Conservation (phyloP, 2,329 filamentous ascomycete genomes). For the Trichoderma sp. region DNA sequence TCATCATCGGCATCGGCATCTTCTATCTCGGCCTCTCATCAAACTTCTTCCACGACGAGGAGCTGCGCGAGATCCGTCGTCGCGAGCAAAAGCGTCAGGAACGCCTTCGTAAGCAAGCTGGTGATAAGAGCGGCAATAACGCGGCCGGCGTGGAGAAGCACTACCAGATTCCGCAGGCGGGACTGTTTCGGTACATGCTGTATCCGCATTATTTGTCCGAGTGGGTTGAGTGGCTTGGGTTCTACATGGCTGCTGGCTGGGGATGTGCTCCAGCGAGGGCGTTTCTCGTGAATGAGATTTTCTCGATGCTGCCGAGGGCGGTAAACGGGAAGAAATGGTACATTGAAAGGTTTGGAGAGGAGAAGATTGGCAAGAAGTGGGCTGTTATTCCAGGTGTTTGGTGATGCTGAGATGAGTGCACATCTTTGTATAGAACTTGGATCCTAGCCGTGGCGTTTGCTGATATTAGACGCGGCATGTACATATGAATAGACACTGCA, state of each 20-base stretch:
- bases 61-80: conserved; percentile 81
- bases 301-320: conserved; percentile 87
- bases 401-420: conserved; percentile 23
- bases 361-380: conserved; percentile 72
- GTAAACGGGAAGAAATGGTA: conserved; percentile 84
- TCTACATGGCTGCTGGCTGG: conserved; percentile 71
- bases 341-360: conserved; percentile 78
- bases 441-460: neutral
- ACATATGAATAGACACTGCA: neutral
- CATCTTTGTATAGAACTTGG: neutral
- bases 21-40: conserved; percentile 74
- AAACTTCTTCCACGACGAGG: conserved; percentile 89
- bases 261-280: conserved; percentile 70
- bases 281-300: conserved; percentile 83
- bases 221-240: conserved; percentile 95
- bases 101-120: conserved; percentile 35
- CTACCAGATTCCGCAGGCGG: conserved; percentile 81
- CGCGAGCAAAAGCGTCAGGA: conserved; percentile 61
- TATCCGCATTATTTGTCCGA: conserved; percentile 95
- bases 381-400: conserved; percentile 62
- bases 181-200: conserved; percentile 77
- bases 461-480: neutral
- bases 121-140: conserved; percentile 24
- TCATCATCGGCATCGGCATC: conserved; percentile 64
- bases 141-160: conserved; percentile 60